Base-by-base conservation (phyloP, 2,329 filamentous ascomycete species). In the Karstenula rhodostoma region DNA sequence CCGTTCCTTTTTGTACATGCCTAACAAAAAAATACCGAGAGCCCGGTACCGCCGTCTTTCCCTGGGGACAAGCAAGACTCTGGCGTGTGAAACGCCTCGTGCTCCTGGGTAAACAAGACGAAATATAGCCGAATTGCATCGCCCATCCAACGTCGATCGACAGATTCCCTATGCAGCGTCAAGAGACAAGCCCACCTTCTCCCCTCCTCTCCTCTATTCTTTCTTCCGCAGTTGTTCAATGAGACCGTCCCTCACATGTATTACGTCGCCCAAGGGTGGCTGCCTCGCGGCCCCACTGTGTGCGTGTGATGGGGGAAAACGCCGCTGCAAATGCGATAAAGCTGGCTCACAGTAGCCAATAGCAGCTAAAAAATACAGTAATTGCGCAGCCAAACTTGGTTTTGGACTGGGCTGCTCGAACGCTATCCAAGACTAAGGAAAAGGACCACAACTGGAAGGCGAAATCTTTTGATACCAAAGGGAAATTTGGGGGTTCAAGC, bases 291-390 rank as follows among this genome's bases (percentile, higher is more conserved):
- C 54, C 40, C 52, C 65, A 62, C 55, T 59, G 46, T 32, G 58
- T 43, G 56, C 19, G 49, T n/a, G n/a, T 50, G 53, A 59, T 58
- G 53, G 62, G 53, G 62, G 59, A 62, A 69, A 63, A 74, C 69
- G 71, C 70, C 73, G 73, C 70, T 73, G 64, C 67, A 73, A 70
- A 76, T 74, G 73, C 74, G 73, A 66, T 60, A 69, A 67, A 60
- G 59, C 57, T 61, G 57, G 68, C 52, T 55, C 56, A 60, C 61
- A 53, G 55, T 57, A 67, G 60, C 67, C 66, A 66, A 64, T 66
- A 63, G 59, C 63, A 64, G 65, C 63, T 62, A 69, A 73, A 71
- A 74, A 73, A 73, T 73, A 73, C 71, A 76, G 52, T 62, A 61
- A 44, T 68, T 62, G 59, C 59, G 62, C 67, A 66, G 62, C 59